Evolutionary conservation across 148 eudicot genomes (phyloP).

Genomic region (Spergularia bocconei): DNA sequence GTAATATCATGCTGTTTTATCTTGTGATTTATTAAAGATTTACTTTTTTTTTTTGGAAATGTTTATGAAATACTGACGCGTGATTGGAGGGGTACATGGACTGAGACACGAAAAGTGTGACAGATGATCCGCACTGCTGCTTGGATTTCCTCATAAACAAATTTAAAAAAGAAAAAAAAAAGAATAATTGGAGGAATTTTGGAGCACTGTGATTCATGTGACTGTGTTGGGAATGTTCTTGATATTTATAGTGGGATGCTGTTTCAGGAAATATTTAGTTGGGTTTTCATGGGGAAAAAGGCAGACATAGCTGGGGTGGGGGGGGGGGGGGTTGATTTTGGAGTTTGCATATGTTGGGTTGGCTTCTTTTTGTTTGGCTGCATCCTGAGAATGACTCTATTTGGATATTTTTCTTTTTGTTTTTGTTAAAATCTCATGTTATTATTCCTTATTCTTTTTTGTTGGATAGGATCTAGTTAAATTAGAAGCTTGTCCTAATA

Average conservation of each 20-base stretch:
- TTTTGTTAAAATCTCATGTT: constrained; percentile 20
- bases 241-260: background rate
- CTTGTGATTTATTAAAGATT: too few species aligned
- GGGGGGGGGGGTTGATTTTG: constrained; percentile 7
- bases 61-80: too few species aligned
- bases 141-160: background rate
- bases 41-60: too few species aligned
- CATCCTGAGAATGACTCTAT: constrained; percentile 13
- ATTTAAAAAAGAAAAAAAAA: background rate
- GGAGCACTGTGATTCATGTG: background rate
- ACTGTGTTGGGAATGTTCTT: constrained; percentile 11
- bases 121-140: too few species aligned
- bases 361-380: constrained; percentile 13
- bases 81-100: too few species aligned
- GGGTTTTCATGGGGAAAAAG: constrained; percentile 16
- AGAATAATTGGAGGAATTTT: background rate
- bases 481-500: constrained; percentile 8
- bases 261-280: constrained; percentile 14
- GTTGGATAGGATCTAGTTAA: constrained; percentile 18
- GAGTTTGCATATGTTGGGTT: background rate
- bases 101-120: too few species aligned
- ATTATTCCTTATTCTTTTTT: constrained; percentile 11
- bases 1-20: too few species aligned
- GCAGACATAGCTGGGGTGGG: background rate
- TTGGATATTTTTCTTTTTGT: constrained; percentile 11